Evolutionary conservation across 192 early-diverging fungal genomes (phyloP), one percentile per base, ranked within the genome.

Genomic region (Obelidium mucronatum): DNA sequence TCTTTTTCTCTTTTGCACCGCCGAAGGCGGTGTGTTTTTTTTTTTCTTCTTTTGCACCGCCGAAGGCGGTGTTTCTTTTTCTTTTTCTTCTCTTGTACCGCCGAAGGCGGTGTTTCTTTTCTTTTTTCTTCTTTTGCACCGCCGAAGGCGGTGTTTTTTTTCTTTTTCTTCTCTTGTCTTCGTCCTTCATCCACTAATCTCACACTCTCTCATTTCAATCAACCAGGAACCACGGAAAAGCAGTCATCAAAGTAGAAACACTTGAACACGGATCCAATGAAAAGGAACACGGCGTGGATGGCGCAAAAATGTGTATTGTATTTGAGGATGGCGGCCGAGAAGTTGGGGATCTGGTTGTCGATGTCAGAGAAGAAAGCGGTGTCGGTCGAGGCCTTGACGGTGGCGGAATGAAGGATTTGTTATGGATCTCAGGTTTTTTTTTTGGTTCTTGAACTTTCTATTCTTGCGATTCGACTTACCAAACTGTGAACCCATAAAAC

Each of bases 391-490:
- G n/a, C n/a, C n/a, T n/a, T n/a, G 8, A 15, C 3, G 36, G 35
- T 30, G 24, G 2, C 30, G 24, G 34, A n/a, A 59, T 17, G 17
- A n/a, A 28, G 19, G 69, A 72, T 34, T 24, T 74, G 19, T n/a
- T 74, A 6, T 74, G 72, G 72, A 74, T 74, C 17, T 63, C 59
- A 62, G 72, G 72, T 72, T 36, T 11, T 8, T 72, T 8, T 51
- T 53, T 65, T 33, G 31, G 31, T 24, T 0, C n/a, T n/a, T n/a
- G n/a, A n/a, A n/a, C n/a, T n/a, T 6, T 35, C 8, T 36, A 31
- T 35, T 68, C n/a, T 68, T 51, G 40, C 4, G 31, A 37, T 6
- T 2, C 13, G 37, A 65, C 4, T 35, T 33, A 64, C 19, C 24
- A 22, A 22, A 22, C 13, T 17, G 3, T 34, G 1, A 64, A 64